Conservation (phyloP, 2,329 filamentous ascomycete genomes). For the Colletotrichum siamense region DNA sequence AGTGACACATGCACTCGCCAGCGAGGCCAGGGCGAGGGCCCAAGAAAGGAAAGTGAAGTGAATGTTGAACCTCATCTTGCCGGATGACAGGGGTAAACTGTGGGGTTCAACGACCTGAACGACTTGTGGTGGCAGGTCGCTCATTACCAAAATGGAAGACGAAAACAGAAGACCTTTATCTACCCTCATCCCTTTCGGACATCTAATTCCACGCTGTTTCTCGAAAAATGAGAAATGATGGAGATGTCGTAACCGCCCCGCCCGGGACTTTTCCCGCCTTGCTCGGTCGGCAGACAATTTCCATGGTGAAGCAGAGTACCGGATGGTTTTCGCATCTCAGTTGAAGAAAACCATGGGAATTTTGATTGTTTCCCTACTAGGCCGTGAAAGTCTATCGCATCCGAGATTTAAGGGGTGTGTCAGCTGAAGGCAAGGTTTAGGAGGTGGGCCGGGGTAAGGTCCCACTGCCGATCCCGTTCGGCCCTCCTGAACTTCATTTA, state of each 20-base stretch:
- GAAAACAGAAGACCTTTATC: not conserved
- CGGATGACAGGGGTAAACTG: not conserved
- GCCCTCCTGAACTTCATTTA: not conserved
- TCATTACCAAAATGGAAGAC: not conserved
- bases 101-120: not conserved
- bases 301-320: not conserved
- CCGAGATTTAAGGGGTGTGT: slow-evolving; percentile 11
- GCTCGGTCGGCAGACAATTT: not conserved
- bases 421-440: not conserved
- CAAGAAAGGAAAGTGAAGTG: not conserved
- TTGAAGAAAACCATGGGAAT: not conserved
- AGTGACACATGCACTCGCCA: not conserved
- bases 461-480: not conserved
- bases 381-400: not conserved
- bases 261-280: not conserved
- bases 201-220: not conserved
- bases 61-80: not conserved
- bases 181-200: not conserved
- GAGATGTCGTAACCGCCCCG: not conserved
- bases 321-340: not conserved
- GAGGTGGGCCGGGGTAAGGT: not conserved
- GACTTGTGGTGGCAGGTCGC: not conserved
- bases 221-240: not conserved
- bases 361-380: not conserved
- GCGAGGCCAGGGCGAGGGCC: not conserved